These are phyloP conservation scores for Tolypocladium nubicola DNA, from an alignment of 2,329 filamentous ascomycete genomes.

Conservation along the genomic window DNA sequence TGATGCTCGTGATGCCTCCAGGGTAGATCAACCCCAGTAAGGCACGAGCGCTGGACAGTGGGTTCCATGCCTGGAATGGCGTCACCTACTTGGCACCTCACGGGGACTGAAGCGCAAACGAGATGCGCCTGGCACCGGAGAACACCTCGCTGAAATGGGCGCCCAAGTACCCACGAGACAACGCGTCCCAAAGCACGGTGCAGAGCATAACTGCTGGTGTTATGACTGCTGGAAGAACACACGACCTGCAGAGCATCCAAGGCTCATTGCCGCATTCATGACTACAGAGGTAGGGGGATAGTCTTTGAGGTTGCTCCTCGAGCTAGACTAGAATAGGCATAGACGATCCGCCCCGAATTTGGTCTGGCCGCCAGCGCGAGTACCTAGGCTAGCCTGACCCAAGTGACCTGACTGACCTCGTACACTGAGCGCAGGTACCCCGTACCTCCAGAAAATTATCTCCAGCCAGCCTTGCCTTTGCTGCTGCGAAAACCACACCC, in stretches of 20 bases:
- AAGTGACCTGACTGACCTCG: neutral
- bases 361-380: neutral
- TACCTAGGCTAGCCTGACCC: neutral
- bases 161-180: neutral
- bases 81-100: neutral
- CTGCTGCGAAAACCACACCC: constrained; percentile 22
- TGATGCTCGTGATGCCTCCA: neutral
- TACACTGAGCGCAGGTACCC: neutral
- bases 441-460: constrained; percentile 22
- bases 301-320: neutral
- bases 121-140: neutral
- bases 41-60: neutral
- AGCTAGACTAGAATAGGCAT: neutral
- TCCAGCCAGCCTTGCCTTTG: constrained; percentile 17
- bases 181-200: neutral
- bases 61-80: neutral
- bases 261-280: neutral
- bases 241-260: neutral
- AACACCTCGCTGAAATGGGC: neutral
- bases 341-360: neutral
- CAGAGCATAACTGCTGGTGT: neutral
- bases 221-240: neutral
- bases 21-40: neutral
- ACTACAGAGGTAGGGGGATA: neutral
- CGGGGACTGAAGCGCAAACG: neutral